These are phyloP conservation scores for Dissophora ornata DNA, from an alignment of 192 early-diverging fungal species.

Conservation along the genomic window DNA sequence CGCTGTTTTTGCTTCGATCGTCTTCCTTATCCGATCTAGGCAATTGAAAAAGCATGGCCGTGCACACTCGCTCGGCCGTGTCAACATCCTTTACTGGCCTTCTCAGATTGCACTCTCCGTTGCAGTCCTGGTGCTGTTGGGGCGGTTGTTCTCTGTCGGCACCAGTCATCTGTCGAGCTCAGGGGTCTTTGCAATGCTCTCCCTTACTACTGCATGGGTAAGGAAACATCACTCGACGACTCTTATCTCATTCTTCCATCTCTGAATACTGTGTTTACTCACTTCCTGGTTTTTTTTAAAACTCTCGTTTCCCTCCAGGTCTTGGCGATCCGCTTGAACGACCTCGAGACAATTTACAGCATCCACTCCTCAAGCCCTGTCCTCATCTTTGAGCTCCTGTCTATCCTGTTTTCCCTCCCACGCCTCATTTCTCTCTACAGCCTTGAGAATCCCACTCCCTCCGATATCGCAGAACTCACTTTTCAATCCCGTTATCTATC, in stretches of 20 bases:
- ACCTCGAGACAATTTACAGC: background rate
- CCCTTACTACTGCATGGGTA: background rate
- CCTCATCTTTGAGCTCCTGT: background rate
- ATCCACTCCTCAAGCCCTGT: background rate
- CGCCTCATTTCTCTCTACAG: background rate
- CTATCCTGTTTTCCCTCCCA: background rate
- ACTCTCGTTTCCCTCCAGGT: background rate
- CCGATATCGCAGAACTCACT: background rate
- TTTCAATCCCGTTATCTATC: background rate
- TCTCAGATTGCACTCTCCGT: background rate
- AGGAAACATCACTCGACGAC: background rate
- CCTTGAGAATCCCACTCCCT: background rate
- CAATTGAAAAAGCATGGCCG: background rate
- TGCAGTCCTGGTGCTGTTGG: background rate
- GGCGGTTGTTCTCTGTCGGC: background rate
- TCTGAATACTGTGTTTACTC: no score
- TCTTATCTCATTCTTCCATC: no score
- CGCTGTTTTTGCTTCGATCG: background rate
- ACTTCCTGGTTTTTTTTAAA: background rate
- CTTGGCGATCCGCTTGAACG: background rate
- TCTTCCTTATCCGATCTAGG: background rate
- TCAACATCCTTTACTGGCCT: conserved; percentile 5
- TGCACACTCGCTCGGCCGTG: background rate
- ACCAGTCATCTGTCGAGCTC: background rate
- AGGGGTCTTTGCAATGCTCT: background rate